Evolutionary conservation across 495 filamentous ascomycete species (phyloP).

Genomic region (Sordaria brevicollis): DNA sequence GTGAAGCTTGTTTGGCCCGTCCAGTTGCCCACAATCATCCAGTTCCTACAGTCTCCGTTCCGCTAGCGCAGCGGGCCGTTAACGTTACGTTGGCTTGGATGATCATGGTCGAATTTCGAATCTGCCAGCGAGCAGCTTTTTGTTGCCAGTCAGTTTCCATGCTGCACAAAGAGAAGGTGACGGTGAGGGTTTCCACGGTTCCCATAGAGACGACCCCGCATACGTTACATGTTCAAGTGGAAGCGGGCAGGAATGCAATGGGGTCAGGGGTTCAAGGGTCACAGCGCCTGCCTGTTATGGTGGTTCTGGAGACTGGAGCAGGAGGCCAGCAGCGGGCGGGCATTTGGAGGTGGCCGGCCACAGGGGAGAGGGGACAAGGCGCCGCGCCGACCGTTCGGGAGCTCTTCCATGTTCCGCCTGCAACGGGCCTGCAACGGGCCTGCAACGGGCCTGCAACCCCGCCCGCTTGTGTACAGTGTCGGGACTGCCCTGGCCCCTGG

Average conservation of each 20-base stretch:
- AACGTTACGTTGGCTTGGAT: neutral
- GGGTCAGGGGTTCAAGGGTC: neutral
- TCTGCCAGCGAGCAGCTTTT: neutral
- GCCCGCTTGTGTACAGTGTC: neutral
- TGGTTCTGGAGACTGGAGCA: constrained; percentile 1
- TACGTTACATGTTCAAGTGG: too few relatives aligned
- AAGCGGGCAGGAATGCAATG: too few relatives aligned
- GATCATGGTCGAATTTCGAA: neutral
- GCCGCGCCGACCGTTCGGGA: constrained; percentile 2
- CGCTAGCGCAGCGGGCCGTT: neutral
- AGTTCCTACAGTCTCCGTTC: neutral
- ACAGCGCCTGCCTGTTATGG: neutral
- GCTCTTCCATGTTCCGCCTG: neutral
- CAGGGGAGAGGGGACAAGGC: constrained; percentile 8
- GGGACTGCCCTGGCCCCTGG: neutral
- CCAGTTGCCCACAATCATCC: neutral
- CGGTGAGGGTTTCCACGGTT: neutral
- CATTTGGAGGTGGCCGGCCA: constrained; percentile 7
- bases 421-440: neutral
- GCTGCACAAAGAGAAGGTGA: neutral
- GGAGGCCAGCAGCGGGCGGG: constrained; percentile 1
- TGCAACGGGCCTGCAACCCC: neutral
- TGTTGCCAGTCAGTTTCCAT: neutral
- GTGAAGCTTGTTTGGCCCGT: neutral
- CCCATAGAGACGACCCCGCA: neutral